Conservation (phyloP, 2,329 filamentous ascomycete genomes). For the Hortaea sp. region DNA sequence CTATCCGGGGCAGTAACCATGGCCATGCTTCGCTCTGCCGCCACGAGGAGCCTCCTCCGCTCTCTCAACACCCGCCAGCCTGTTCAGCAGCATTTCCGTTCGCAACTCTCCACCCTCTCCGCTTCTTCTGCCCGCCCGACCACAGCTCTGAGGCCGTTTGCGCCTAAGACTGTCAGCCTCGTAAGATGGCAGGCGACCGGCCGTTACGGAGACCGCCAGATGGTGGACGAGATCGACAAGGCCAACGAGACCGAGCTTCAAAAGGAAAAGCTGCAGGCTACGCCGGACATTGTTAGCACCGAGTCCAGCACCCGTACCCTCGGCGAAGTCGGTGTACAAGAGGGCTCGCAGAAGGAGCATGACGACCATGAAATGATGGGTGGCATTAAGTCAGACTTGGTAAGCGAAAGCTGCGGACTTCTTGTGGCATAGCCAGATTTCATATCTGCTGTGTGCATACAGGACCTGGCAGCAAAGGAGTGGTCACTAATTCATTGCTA, state of each 20-base stretch:
- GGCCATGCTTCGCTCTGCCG: conserved; percentile 36
- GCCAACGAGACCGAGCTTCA: conserved; percentile 47
- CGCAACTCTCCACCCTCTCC: conserved; percentile 32
- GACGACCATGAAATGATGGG: conserved; percentile 37
- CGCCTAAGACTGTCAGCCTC: conserved; percentile 11
- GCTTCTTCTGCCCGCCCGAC: conserved; percentile 19
- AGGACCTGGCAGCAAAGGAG: not conserved
- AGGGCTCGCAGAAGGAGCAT: conserved; percentile 9
- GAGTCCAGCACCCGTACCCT: conserved; percentile 42
- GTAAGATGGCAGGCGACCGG: conserved; percentile 1
- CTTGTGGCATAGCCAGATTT: too few relatives aligned
- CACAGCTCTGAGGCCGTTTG: conserved; percentile 26
- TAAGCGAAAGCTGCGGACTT: conserved; percentile 5
- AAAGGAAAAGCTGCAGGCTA: conserved; percentile 46
- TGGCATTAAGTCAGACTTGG: conserved; percentile 31
- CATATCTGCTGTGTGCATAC: not conserved
- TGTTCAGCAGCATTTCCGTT: conserved; percentile 28
- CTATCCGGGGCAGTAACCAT: conserved; percentile 1
- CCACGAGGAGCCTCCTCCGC: conserved; percentile 31
- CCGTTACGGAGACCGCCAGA: conserved; percentile 1
- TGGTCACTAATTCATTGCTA: not conserved
- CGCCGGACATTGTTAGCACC: conserved; percentile 51
- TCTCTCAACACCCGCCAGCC: conserved; percentile 24
- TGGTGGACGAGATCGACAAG: conserved; percentile 35
- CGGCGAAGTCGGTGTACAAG: conserved; percentile 27